Base-by-base conservation (phyloP, 2,329 filamentous ascomycete species). In the Nigrospora osmanthi region DNA sequence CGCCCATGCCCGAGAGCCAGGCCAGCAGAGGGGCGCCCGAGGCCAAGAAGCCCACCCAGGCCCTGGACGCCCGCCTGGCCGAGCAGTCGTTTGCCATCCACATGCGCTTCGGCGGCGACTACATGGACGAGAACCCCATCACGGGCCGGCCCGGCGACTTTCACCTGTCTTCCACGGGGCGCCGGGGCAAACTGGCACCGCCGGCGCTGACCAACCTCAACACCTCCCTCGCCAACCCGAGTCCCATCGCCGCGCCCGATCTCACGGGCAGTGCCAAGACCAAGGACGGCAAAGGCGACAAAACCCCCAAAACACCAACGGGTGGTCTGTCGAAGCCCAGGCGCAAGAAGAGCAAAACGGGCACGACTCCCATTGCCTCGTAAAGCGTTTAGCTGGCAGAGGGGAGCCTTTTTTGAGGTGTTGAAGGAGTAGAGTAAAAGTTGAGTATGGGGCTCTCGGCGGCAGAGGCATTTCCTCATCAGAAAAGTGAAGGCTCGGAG, bases 51-150 rank as follows among this genome's bases (percentile, higher is more conserved):
- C 14, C 47, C 4, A 36, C 16, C 23, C 43, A 48, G 28, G 54
- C 53, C 45, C 49, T 50, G 32, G 49, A 55, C 44, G 45, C 57
- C 5, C 67, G 71, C 13, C 60, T 76, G 3, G 69, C 79, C 2
- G 77, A 82, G 52, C 76, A 82, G 53, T 76, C 80, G 0, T 73
- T 80, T 49, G 62, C 69, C 52, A 68, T 78, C 35, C 76, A 81
- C 52, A 67, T 78, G 61, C 72, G 70, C 49, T 78, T 76, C 52
- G 80, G 79, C 34, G 75, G 78, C 40, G 80, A 84, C 51, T 84
- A 80, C 57, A 76, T 84, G 62, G 78, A 85, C 60, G 78, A 83
- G 59, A 84, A 82, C 52, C 79, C 80, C 36, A 83, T 85, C 53
- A 83, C 79, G 1, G 81, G 81, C 40, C 72, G 75, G 30, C 81